These are phyloP conservation scores for Thermochaetoides thermophila DNA, from an alignment of 495 filamentous ascomycete genomes.

Conservation along the genomic window DNA sequence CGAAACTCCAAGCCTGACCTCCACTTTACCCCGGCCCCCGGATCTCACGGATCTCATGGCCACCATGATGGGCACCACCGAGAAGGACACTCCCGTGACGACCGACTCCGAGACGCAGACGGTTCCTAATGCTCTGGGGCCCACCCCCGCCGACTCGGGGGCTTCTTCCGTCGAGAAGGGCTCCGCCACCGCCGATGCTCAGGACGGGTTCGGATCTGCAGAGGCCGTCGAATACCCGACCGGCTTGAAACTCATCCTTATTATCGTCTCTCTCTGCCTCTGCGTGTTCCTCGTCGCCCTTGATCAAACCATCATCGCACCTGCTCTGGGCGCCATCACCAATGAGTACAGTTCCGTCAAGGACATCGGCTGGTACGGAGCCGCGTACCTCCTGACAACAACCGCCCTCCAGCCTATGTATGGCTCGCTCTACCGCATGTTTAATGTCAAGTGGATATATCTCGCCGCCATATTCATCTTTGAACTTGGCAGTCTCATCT, in stretches of 20 bases:
- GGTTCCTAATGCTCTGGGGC: background rate
- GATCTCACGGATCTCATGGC: no score
- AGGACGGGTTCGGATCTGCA: no score
- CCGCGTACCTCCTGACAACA: conserved; percentile 39
- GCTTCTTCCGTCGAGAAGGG: no score
- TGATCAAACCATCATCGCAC: conserved; percentile 48
- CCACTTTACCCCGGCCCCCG: no score
- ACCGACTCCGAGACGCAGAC: conserved; percentile 12
- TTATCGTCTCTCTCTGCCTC: conserved; percentile 36
- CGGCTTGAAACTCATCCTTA: conserved; percentile 29
- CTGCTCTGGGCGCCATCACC: conserved; percentile 39
- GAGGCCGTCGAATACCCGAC: conserved; percentile 27
- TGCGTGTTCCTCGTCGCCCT: conserved; percentile 47
- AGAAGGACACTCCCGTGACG: conserved; percentile 4
- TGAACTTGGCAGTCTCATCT: conserved; percentile 36
- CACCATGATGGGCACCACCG: conserved; percentile 1
- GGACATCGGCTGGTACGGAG: conserved; percentile 41
- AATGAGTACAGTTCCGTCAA: conserved; percentile 25
- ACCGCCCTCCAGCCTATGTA: conserved; percentile 38
- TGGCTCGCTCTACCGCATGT: conserved; percentile 41
- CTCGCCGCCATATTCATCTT: conserved; percentile 32
- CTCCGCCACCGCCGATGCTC: no score
- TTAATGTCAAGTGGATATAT: conserved; percentile 35
- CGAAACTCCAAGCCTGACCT: no score
- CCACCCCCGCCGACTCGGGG: background rate